phyloP scores from a whole-genome alignment of 192 early-diverging fungal genomes.

The Coemansia sp. region DNA sequence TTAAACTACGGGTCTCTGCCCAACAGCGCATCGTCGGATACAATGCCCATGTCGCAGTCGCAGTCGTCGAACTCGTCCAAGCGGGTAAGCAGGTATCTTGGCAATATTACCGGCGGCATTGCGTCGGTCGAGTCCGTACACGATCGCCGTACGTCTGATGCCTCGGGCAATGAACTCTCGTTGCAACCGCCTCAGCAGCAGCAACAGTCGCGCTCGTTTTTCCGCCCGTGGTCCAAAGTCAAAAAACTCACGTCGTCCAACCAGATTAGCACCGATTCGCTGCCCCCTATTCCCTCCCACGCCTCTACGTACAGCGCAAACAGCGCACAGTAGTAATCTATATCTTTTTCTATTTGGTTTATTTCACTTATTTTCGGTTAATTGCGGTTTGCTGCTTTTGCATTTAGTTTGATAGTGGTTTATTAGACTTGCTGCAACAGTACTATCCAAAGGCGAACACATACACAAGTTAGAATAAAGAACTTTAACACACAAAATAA shows the following conservation, averaged over 20 bases:
- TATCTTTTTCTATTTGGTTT: constrained; percentile 6
- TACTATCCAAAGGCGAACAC: too few species aligned
- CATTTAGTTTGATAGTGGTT: too few species aligned
- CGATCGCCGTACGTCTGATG: constrained; percentile 43
- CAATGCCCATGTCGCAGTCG: neutral
- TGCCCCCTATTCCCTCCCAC: constrained; percentile 39
- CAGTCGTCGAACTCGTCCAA: constrained; percentile 23
- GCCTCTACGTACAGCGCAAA: constrained; percentile 35
- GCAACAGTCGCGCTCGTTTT: constrained; percentile 37
- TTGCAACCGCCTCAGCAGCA: constrained; percentile 23
- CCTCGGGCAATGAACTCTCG: constrained; percentile 10
- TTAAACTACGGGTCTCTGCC: constrained; percentile 15
- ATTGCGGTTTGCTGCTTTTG: neutral
- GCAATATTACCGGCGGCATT: constrained; percentile 5
- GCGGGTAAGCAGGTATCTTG: constrained; percentile 36
- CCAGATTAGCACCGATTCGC: constrained; percentile 37
- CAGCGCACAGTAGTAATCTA: constrained; percentile 10
- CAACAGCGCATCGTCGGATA: neutral
- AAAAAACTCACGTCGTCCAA: constrained; percentile 48
- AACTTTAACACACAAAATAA: too few species aligned
- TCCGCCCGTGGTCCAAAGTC: constrained; percentile 53
- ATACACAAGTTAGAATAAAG: too few species aligned
- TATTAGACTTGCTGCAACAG: too few species aligned
- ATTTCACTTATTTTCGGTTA: neutral
- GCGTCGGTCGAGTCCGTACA: constrained; percentile 13